Evolutionary conservation across 768 basidiomycete genomes (phyloP).

Genomic region (Cystobasidium onofrii): DNA sequence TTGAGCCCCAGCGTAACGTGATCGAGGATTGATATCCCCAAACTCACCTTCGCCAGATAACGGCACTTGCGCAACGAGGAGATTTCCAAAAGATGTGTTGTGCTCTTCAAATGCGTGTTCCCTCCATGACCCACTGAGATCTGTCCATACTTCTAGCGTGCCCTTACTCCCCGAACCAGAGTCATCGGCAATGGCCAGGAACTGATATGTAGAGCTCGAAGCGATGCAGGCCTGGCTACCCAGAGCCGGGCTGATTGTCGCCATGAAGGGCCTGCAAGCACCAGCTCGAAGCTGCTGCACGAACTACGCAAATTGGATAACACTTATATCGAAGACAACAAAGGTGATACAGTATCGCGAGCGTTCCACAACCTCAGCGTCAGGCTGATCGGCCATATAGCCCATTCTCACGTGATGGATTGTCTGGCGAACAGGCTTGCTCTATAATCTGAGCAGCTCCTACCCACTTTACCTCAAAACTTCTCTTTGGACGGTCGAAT

Average conservation of each 20-base stretch:
- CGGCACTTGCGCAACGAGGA: background rate
- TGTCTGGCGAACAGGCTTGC: too few species aligned
- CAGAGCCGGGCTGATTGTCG: background rate
- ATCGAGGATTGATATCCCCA: background rate
- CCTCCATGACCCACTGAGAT: slow-evolving; percentile 3
- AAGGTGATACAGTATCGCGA: too few species aligned
- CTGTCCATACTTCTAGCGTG: slow-evolving; percentile 8
- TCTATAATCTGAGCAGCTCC: too few species aligned
- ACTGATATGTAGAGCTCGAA: background rate
- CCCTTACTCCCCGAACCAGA: background rate
- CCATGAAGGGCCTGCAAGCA: background rate
- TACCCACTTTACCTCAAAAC: too few species aligned
- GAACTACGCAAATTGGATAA: too few species aligned
- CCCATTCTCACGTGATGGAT: too few species aligned
- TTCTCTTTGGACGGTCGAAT: slow-evolving; percentile 35
- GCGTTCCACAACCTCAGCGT: background rate
- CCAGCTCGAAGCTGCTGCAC: too few species aligned
- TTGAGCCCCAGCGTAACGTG: background rate
- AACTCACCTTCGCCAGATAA: background rate
- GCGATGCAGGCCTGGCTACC: background rate
- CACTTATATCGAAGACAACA: background rate
- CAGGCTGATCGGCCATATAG: background rate
- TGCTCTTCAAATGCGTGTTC: slow-evolving; percentile 13
- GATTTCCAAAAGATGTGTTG: background rate
- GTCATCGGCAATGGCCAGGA: slow-evolving; percentile 7